These are phyloP conservation scores for Ascochyta koolunga DNA, from an alignment of 2,329 filamentous ascomycete genomes.

Conservation along the genomic window DNA sequence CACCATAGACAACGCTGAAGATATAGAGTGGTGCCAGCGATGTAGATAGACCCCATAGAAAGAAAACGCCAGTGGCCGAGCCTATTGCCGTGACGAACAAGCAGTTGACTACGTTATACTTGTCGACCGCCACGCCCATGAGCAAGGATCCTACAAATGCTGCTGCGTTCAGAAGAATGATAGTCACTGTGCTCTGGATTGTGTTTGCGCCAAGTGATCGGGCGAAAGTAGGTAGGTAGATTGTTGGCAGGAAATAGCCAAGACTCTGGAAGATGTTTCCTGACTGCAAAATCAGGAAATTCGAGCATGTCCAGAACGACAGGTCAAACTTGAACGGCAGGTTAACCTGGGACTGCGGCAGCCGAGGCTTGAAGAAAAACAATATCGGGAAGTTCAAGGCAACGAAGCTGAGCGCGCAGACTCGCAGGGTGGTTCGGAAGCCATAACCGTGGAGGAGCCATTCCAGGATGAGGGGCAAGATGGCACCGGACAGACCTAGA, in stretches of 20 bases:
- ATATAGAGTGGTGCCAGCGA: slow-evolving; percentile 49
- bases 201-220: slow-evolving; percentile 43
- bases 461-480: slow-evolving; percentile 54
- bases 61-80: slow-evolving; percentile 46
- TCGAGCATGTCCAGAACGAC: slow-evolving; percentile 46
- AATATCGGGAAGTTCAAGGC: slow-evolving; percentile 47
- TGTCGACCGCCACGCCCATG: slow-evolving; percentile 50
- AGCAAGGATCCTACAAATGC: slow-evolving; percentile 46
- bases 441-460: slow-evolving; percentile 52
- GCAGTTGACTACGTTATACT: slow-evolving; percentile 47
- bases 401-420: slow-evolving; percentile 50
- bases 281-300: slow-evolving; percentile 48
- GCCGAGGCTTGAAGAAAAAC: slow-evolving; percentile 53
- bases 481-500: slow-evolving; percentile 54
- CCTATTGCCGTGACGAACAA: slow-evolving; percentile 48
- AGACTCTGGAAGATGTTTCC: slow-evolving; percentile 51
- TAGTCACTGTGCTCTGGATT: slow-evolving; percentile 45
- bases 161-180: slow-evolving; percentile 50
- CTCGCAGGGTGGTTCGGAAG: slow-evolving; percentile 52
- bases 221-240: slow-evolving; percentile 54
- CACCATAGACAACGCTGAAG: slow-evolving; percentile 52
- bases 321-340: slow-evolving; percentile 44
- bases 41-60: slow-evolving; percentile 56
- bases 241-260: slow-evolving; percentile 52
- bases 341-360: slow-evolving; percentile 48